Conservation (phyloP, 768 basidiomycete genomes). For the Cystofilobasidium macerans region DNA sequence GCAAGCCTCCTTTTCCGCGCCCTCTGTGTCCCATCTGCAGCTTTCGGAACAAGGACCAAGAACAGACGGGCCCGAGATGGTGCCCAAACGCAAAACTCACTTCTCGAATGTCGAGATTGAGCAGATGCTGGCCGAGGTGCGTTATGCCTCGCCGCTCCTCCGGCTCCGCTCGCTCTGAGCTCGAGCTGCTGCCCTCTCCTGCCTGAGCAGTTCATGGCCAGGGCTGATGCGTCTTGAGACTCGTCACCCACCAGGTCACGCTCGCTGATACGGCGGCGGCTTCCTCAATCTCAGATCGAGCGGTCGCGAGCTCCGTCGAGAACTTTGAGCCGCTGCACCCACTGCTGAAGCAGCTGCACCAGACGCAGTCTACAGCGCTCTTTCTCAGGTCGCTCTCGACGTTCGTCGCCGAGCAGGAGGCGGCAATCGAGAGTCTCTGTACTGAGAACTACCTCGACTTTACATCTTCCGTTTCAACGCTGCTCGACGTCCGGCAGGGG, state of each 20-base stretch:
- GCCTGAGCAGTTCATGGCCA: background rate
- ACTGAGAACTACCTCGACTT: conserved; percentile 94
- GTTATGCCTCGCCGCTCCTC: background rate
- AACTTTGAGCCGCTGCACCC: conserved; percentile 93
- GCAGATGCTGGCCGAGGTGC: conserved; percentile 26
- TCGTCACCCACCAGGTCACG: conserved; percentile 2
- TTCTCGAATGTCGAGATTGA: conserved; percentile 26
- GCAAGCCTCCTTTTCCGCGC: background rate
- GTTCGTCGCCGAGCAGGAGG: conserved; percentile 89
- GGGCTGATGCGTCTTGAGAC: background rate
- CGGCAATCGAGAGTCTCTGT: conserved; percentile 92
- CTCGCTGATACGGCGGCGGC: conserved; percentile 13
- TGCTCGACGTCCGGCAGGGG: conserved; percentile 90
- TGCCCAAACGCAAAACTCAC: conserved; percentile 16
- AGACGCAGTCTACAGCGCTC: conserved; percentile 72
- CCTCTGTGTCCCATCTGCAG: background rate
- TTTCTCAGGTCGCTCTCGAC: conserved; percentile 73
- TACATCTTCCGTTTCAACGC: conserved; percentile 88
- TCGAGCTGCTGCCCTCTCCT: background rate
- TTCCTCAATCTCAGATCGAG: conserved; percentile 4
- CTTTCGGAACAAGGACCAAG: background rate
- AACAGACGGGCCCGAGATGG: background rate
- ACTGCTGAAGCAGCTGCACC: conserved; percentile 84
- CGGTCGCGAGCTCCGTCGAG: conserved; percentile 41
- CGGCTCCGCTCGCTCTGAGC: background rate